Evolutionary conservation across 2,329 filamentous ascomycete genomes (phyloP), one percentile per base, ranked within the genome.

Genomic region (Colletotrichum liriopes): DNA sequence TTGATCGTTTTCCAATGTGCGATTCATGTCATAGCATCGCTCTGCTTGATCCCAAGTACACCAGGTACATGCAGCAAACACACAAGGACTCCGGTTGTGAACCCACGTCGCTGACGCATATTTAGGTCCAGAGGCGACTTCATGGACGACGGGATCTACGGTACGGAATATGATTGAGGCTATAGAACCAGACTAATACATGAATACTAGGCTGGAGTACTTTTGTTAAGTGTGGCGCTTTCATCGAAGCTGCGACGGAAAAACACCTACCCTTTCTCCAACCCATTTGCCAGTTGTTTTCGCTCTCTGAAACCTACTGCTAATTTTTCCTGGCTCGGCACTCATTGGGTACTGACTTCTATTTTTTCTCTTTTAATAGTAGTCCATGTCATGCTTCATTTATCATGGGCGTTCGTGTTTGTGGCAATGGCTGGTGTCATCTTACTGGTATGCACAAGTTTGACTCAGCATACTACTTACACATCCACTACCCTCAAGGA

Each of bases 71-170:
- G 18, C 43, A 45, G 51, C 51, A 54, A 32, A 26, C 51, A 54
- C 51, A 7, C 51, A 32, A 54, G 16, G 29, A 32, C 23, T 32
- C 8, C 26, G 26, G 26, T 7, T 18, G 29, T 32, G 51, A 51
- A 14, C 26, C 35, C 51, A 23, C 26, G 8, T 54, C 51, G 29
- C 51, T 54, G 16, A 54, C 51, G 51, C 51, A 20, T 32, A n/a
- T 32, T 7, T 32, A 54, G 51, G 51, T 54, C 51, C 51, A 11
- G 51, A 26, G 26, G 18, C 51, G 18, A 54, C 26, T 54, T 54
- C 51, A 54, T 54, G 51, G 51, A 54, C 51, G 18, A 54, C 51
- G 26, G 51, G 51, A 54, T 54, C 51, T 29, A 54, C 51, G 51
- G 51, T 54, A 54, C 6, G 51, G 16, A 18, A 12, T 18, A 54